Conservation (phyloP, 1,139 yeast species). For the Hyphopichia buzzinii region DNA sequence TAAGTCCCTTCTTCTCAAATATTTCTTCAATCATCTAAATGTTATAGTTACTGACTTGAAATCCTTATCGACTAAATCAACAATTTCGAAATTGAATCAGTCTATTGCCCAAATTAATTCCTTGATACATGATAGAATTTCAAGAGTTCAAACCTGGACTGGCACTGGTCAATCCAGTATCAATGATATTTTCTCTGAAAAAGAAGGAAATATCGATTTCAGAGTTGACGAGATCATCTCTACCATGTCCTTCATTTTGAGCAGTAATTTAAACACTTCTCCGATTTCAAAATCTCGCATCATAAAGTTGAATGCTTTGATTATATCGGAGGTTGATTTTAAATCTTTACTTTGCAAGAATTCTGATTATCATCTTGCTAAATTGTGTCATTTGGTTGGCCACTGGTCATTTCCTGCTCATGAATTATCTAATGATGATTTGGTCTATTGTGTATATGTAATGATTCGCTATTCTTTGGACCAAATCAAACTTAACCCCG, state of each 20-base stretch:
- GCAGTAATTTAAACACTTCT: constrained; percentile 24
- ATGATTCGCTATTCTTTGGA: constrained; percentile 52
- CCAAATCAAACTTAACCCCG: constrained; percentile 21
- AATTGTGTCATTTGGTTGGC: constrained; percentile 40
- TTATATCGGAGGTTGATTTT: constrained; percentile 43
- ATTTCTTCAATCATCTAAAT: constrained; percentile 45
- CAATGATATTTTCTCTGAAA: constrained; percentile 21
- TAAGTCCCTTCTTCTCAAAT: constrained; percentile 31
- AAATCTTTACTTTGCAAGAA: constrained; percentile 24
- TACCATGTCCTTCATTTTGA: constrained; percentile 34
- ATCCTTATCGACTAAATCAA: constrained; percentile 13
- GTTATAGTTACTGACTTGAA: constrained; percentile 26
- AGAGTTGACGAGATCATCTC: constrained; percentile 24
- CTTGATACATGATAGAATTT: constrained; percentile 37
- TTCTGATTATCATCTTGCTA: constrained; percentile 22
- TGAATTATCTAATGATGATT: constrained; percentile 63
- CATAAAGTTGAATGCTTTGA: constrained; percentile 22
- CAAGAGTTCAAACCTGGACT: constrained; percentile 57
- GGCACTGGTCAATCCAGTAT: constrained; percentile 39
- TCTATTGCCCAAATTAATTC: constrained; percentile 25
- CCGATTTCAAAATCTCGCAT: constrained; percentile 20
- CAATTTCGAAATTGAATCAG: constrained; percentile 22
- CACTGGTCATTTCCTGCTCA: constrained; percentile 69
- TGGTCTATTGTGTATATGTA: constrained; percentile 56
- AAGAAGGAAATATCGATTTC: constrained; percentile 13